Evolutionary conservation across 2,329 filamentous ascomycete species (phyloP), one percentile per base, ranked within the genome.

Genomic region (Sclerotinia trifoliorum): DNA sequence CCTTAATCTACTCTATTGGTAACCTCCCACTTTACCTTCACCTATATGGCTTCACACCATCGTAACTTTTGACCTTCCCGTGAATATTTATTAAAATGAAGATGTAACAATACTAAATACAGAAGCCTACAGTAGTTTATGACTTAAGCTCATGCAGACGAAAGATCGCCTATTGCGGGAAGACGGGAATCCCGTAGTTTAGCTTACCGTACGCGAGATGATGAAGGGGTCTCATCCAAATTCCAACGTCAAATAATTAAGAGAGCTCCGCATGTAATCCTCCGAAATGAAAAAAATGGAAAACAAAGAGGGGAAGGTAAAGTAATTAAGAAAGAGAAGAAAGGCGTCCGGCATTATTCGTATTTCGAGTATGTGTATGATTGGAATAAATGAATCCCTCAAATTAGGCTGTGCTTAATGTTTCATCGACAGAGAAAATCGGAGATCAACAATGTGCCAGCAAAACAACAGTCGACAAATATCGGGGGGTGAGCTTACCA

Each of bases 181-280:
- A 67, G 64, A 63, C 72, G 71, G 71, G 58, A 71, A 65, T 71
- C 67, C 70, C 71, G 72, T 68, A 57, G 52, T 24, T 60, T 46
- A 56, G 63, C 68, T 69, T 62, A 62, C 65, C 48, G 56, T 67
- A 54, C 58, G 65, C 57, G 46, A 65, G 32, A 65, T 65, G 19
- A 67, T 63, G 60, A 63, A 63, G 60, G 46, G 60, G 46, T 39
- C 56, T 64, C 55, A 60, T 70, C 70, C 58, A 69, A 46, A 69
- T 69, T 61, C 46, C 56, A 66, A 52, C 26, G 60, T 46, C 44
- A 52, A 66, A 39, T 11, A 19, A 32, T 24, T 44, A 8, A 26
- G n/a, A 63, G 19, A 46, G 8, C n/a, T 24, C 32, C 35, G 29
- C 58, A 56, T 62, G 54, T 67, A 54, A 67, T 54, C 65, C 56